Base-by-base conservation (phyloP, 2,329 filamentous ascomycete genomes). In the Fusarium coffeatum region DNA sequence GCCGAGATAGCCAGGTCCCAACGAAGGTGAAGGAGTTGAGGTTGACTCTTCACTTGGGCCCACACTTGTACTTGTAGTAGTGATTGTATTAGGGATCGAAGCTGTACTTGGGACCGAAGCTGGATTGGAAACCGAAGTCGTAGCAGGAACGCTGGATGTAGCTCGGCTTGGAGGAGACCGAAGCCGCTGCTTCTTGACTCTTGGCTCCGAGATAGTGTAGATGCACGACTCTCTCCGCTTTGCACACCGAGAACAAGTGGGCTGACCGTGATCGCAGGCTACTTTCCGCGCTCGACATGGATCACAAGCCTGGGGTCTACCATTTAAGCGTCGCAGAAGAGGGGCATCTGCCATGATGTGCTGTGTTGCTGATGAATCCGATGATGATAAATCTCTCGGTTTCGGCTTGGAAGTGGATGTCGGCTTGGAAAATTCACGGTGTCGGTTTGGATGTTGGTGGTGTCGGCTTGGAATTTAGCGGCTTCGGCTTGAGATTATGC, bases 181-280 rank as follows among this genome's bases (percentile, higher is more conserved):
- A 53, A 65, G 53, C 23, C 68, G 64, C 25, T 55, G 53, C 34
- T 51, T 66, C 59, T 71, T 72, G n/a, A 56, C 68, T 23, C 67
- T 70, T 51, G 69, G 53, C 34, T 64, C 58, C 34, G 66, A 55
- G 46, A 68, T 57, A n/a, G 74, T 71, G 64, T 84, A 84, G 3
- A 82, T 71, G 59, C 82, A 84, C 5, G 74, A 59, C 46, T 79
- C 75, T 28, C 76, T 78, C 15, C 79, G 72, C 68, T 79, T 80
- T 48, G 66, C 76, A 64, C 82, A 84, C 40, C 82, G 76, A 41
- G 74, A 73, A 65, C 82, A 84, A 18, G 78, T 64, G 0, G 82
- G 82, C n/a, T 79, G 78, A 0, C 65, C 66, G 56, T 83, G 81
- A 59, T 84, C 81, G 71, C 82, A 84, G 8, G 82, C 81, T 9